Percentiles rank a stretch among this genome's conserved stretches.
phyloP scores from a whole-genome alignment of 257 asterid species.

The Avicennia marina region DNA sequence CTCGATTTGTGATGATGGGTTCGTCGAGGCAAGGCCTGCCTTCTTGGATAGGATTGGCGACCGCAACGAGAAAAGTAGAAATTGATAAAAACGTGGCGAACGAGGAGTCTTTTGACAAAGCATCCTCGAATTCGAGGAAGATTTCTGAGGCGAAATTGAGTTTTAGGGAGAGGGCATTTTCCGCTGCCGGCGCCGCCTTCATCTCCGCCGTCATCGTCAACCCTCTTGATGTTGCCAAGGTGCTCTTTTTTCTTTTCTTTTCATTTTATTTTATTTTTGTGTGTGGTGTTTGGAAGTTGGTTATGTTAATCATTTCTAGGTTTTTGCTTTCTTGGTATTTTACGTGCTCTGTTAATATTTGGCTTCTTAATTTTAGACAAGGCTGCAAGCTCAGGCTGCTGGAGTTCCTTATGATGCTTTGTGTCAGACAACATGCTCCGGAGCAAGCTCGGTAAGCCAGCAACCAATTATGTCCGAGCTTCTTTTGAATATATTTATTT shows the following conservation, averaged over 20 bases:
- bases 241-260: neutral
- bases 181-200: constrained; percentile 85
- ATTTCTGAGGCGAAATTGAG: constrained; percentile 46
- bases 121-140: constrained; percentile 18
- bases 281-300: no score
- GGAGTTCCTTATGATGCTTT: constrained; percentile 50
- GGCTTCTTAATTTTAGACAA: constrained; percentile 44
- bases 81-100: constrained; percentile 31
- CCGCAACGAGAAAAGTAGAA: constrained; percentile 39
- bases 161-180: constrained; percentile 59
- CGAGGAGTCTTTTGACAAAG: constrained; percentile 8
- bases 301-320: neutral
- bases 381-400: constrained; percentile 95
- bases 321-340: neutral
- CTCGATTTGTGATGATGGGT: constrained; percentile 35
- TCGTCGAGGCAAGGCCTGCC: constrained; percentile 47
- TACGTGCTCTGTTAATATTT: constrained; percentile 9
- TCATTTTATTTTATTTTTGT: neutral
- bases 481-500: no score
- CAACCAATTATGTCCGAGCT: no score
- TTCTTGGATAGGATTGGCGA: constrained; percentile 51
- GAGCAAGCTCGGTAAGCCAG: constrained; percentile 20
- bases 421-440: constrained; percentile 22
- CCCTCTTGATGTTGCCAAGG: constrained; percentile 85
- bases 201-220: constrained; percentile 72